Evolutionary conservation across 148 eudicot species (phyloP).

Genomic region (Rhododendron vialii): DNA sequence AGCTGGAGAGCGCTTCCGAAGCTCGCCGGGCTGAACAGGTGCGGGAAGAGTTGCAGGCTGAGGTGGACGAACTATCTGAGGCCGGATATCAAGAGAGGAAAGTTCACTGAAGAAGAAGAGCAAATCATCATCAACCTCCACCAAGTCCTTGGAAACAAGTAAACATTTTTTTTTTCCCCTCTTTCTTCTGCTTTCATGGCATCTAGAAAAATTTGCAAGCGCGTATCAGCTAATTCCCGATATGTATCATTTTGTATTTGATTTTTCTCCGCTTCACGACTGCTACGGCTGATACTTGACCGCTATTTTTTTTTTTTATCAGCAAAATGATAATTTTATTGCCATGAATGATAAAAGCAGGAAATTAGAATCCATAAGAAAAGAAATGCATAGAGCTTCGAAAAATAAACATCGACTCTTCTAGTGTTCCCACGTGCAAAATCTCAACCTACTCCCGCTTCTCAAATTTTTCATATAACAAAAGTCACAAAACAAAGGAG

Average conservation of each 20-base stretch:
- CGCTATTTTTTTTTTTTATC: not conserved
- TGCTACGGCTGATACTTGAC: not conserved
- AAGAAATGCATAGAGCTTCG: not conserved
- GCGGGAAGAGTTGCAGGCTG: slow-evolving; percentile 59
- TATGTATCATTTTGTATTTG: too few species aligned
- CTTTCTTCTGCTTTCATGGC: not conserved
- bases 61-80: slow-evolving; percentile 64
- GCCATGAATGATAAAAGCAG: not conserved
- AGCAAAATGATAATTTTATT: not conserved
- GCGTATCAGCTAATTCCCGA: too few species aligned
- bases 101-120: slow-evolving; percentile 52
- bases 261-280: not conserved
- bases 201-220: not conserved
- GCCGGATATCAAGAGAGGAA: slow-evolving; percentile 63
- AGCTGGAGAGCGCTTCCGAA: slow-evolving; percentile 69
- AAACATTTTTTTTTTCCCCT: not conserved
- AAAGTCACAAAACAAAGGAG: too few species aligned
- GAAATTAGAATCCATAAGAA: not conserved
- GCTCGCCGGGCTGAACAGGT: slow-evolving; percentile 50
- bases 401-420: not conserved
- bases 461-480: not conserved
- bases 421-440: not conserved
- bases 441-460: not conserved
- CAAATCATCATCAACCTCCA: slow-evolving; percentile 54
- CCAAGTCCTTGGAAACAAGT: slow-evolving; percentile 63